Conservation (phyloP, 352 stramenopile genomes). For the Elongisporangium anandrum region DNA sequence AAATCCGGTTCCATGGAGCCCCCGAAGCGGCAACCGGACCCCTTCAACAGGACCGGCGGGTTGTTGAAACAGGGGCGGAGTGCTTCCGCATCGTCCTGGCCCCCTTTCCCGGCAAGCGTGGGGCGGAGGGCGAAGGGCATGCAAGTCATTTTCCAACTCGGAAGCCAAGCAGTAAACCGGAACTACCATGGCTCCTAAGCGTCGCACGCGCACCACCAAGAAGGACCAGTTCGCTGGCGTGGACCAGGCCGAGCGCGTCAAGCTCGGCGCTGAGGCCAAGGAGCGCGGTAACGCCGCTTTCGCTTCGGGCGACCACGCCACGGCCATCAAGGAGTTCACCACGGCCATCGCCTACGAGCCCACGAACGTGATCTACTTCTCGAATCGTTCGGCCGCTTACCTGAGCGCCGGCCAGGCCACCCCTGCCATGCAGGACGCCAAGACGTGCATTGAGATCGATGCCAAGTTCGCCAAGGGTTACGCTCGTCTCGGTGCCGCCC, state of each 20-base stretch:
- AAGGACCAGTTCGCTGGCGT: constrained; percentile 77
- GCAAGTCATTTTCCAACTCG: constrained; percentile 48
- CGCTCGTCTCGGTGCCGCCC: constrained; percentile 73
- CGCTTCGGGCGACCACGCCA: constrained; percentile 66
- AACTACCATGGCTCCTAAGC: constrained; percentile 68
- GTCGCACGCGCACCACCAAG: constrained; percentile 78
- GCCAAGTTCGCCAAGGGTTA: constrained; percentile 86
- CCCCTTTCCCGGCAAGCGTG: constrained; percentile 1
- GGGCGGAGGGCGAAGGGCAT: not conserved
- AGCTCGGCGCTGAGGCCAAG: constrained; percentile 79
- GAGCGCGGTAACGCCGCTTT: constrained; percentile 83
- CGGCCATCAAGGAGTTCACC: constrained; percentile 87
- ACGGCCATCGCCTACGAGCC: constrained; percentile 83
- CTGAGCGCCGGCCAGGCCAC: constrained; percentile 75
- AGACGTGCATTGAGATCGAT: constrained; percentile 83
- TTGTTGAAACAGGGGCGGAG: constrained; percentile 8
- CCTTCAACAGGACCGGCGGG: constrained; percentile 22
- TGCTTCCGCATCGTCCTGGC: constrained; percentile 5
- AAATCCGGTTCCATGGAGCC: not conserved
- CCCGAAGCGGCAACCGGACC: constrained; percentile 15
- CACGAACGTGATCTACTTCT: constrained; percentile 86
- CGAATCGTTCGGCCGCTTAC: constrained; percentile 86
- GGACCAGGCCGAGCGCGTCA: constrained; percentile 56
- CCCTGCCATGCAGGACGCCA: constrained; percentile 79
- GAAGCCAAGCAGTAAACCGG: constrained; percentile 6